These are phyloP conservation scores for Eimeria necatrix DNA, from an alignment of 169 alveolate species.

Conservation along the genomic window DNA sequence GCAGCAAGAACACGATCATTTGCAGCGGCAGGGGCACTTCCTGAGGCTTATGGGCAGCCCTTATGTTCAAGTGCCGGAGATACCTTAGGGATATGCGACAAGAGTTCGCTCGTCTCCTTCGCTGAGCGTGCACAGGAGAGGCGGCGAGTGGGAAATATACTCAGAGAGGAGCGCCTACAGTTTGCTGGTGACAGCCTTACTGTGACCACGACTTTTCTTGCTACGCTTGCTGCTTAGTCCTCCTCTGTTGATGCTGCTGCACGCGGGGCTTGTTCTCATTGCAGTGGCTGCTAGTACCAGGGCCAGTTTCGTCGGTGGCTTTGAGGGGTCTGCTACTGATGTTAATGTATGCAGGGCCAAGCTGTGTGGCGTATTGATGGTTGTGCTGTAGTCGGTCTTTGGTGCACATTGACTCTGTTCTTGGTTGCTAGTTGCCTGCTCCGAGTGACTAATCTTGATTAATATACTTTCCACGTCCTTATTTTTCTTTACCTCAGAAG, in stretches of 20 bases:
- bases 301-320: too few species aligned
- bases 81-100: neutral
- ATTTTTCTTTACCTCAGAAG: slow-evolving; percentile 55
- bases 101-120: neutral
- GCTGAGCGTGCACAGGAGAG: neutral
- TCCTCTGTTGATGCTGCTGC: neutral
- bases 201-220: neutral
- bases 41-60: slow-evolving; percentile 48
- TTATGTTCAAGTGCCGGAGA: neutral
- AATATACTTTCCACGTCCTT: too few species aligned
- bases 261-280: neutral
- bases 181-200: slow-evolving; percentile 50
- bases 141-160: slow-evolving; percentile 52
- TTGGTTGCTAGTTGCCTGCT: neutral
- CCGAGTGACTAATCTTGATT: neutral
- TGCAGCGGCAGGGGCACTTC: neutral
- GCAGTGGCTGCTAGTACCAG: neutral
- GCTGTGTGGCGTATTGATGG: neutral
- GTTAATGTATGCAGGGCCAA: neutral
- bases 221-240: neutral
- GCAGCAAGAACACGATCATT: slow-evolving; percentile 27
- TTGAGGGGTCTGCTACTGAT: neutral
- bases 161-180: slow-evolving; percentile 52
- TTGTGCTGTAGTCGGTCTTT: too few species aligned
- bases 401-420: too few species aligned